phyloP scores from a whole-genome alignment of 1,284 basidiomycete species.

The Malassezia globosa region DNA sequence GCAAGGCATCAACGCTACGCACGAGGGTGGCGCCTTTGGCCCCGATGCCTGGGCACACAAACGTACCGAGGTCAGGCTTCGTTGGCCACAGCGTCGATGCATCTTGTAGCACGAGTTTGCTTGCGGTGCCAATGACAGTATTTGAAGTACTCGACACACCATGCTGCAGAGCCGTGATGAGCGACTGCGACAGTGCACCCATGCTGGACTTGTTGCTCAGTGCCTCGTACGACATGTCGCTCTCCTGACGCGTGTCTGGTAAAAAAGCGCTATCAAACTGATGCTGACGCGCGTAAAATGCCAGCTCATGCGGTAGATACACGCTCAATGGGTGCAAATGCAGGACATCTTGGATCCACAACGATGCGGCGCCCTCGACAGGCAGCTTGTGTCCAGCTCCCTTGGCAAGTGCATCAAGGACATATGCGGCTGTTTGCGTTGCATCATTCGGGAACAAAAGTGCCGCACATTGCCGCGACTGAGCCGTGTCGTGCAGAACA shows the following conservation, averaged over 20 bases:
- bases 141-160: constrained; percentile 38
- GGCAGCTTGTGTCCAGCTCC: constrained; percentile 39
- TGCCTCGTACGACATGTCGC: constrained; percentile 7
- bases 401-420: constrained; percentile 31
- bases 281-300: constrained; percentile 21
- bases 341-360: constrained; percentile 29
- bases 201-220: constrained; percentile 33
- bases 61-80: neutral
- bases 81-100: neutral
- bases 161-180: constrained; percentile 33
- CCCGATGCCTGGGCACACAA: constrained; percentile 21
- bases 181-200: constrained; percentile 29
- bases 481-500: constrained; percentile 23
- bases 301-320: constrained; percentile 24
- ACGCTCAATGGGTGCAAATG: constrained; percentile 26
- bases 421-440: constrained; percentile 27
- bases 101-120: constrained; percentile 35
- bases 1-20: constrained; percentile 14
- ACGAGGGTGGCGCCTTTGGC: constrained; percentile 26
- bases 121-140: constrained; percentile 33
- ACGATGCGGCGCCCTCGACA: constrained; percentile 24
- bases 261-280: constrained; percentile 5
- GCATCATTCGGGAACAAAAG: constrained; percentile 30
- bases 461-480: constrained; percentile 19
- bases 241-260: neutral